Evolutionary conservation across 768 basidiomycete species (phyloP), one percentile per base, ranked within the genome.

Genomic region (Candolleomyces aberdarensis): DNA sequence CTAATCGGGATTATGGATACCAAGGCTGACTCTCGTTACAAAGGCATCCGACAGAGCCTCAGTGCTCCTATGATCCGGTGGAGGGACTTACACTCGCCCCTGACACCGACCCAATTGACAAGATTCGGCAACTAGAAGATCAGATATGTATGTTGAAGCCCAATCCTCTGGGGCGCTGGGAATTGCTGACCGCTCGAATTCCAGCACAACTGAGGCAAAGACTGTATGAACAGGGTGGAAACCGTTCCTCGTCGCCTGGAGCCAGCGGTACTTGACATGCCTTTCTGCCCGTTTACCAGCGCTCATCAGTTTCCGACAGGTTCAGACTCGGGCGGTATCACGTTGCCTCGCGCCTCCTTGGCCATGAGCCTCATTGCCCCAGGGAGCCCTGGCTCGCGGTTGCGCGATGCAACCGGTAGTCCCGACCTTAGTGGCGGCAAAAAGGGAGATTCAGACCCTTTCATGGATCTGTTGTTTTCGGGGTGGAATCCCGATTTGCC

Each of bases 401-500:
- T 76, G 64, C 80, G 80, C 44, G 77, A 76, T 57, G 70, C 76
- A 56, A 84, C 76, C 56, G 71, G 72, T n/a, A 85, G 82, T 64
- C 84, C 86, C 26, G 84, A 87, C 56, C 60, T 80, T 31, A 74
- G 69, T 31, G 73, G 75, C 49, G 72, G 71, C 53, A 73, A 74
- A 55, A 76, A 77, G 62, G 70, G 72, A 10, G 60, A 61, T 41
- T 67, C 82, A 2, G 84, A 87, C 65, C 78, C 83, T 3, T 79
- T 87, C 65, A 79, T 86, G 74, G 85, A 88, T 52, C 72, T 94
- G 44, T 75, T 92, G 13, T 85, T 86, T 67, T 82, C 85, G 19
- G 92, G 92, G 1, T 94, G 92, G 92, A 90, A 93, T 73, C 83
- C 91, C 29, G 92, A 94, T 67, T 78, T 94, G 13, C 92, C 92